phyloP scores from a whole-genome alignment of 768 basidiomycete genomes.

The Clavaria fumosa region DNA sequence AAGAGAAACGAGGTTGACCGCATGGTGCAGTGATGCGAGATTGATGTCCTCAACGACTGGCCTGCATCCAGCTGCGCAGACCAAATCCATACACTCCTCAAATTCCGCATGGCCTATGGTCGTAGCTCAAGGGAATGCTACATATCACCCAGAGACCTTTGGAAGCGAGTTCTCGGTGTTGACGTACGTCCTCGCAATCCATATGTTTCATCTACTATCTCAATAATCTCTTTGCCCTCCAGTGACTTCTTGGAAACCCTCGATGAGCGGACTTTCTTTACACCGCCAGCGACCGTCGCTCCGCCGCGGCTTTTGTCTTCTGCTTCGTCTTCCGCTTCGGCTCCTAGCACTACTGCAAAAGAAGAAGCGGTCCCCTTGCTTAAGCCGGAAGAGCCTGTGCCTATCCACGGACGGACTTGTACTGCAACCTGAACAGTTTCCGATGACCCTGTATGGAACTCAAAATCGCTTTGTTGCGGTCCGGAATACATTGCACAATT shows the following conservation, averaged over 20 bases:
- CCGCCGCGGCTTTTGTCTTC: constrained; percentile 35
- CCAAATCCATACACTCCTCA: constrained; percentile 18
- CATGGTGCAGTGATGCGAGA: too few relatives aligned
- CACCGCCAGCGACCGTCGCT: constrained; percentile 35
- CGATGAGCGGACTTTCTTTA: constrained; percentile 72
- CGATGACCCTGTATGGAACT: too few relatives aligned
- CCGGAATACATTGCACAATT: too few relatives aligned
- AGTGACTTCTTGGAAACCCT: constrained; percentile 85
- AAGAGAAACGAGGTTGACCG: too few relatives aligned
- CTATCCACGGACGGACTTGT: too few relatives aligned
- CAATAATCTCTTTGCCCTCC: constrained; percentile 2
- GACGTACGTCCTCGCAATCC: constrained; percentile 33
- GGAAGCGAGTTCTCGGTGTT: constrained; percentile 76
- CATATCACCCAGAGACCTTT: constrained; percentile 58
- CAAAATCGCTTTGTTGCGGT: too few relatives aligned
- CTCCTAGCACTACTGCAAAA: constrained; percentile 6
- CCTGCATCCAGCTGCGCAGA: constrained; percentile 25
- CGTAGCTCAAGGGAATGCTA: constrained; percentile 33
- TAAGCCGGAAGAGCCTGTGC: constrained; percentile 20
- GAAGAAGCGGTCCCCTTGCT: not conserved
- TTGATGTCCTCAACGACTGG: too few relatives aligned
- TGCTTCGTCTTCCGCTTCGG: constrained; percentile 19
- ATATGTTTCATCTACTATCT: not conserved
- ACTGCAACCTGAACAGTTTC: too few relatives aligned
- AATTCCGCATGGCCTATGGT: constrained; percentile 40